Conservation (phyloP, 129 eudicot species). For the Arctium minus region DNA sequence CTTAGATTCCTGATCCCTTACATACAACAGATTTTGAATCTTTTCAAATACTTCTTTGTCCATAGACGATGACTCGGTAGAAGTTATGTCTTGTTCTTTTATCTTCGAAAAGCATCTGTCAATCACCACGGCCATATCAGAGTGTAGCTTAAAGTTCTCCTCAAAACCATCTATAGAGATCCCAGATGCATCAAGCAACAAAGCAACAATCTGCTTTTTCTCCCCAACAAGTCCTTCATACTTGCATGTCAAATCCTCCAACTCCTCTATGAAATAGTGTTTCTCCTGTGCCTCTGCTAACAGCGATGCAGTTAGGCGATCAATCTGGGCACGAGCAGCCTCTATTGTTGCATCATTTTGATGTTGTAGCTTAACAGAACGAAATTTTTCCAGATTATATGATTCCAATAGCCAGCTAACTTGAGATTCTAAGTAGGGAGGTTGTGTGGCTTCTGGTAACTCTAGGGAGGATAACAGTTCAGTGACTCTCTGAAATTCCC, state of each 20-base stretch:
- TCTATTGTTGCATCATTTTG: conserved; percentile 41
- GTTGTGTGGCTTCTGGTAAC: conserved; percentile 53
- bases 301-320: conserved; percentile 39
- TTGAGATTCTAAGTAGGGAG: conserved; percentile 50
- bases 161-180: conserved; percentile 25
- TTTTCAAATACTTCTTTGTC: conserved; percentile 41
- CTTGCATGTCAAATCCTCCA: conserved; percentile 45
- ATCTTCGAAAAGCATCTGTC: conserved; percentile 43
- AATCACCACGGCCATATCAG: conserved; percentile 32
- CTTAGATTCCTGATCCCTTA: conserved; percentile 49
- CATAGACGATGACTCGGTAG: conserved; percentile 24
- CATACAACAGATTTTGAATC: conserved; percentile 52
- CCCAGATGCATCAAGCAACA: conserved; percentile 56
- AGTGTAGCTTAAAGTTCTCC: conserved; percentile 4
- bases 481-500: conserved; percentile 29
- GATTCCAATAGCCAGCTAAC: conserved; percentile 63
- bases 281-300: conserved; percentile 66
- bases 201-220: conserved; percentile 43
- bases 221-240: conserved; percentile 42
- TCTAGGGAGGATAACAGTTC: conserved; percentile 41
- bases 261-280: conserved; percentile 41
- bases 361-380: conserved; percentile 38
- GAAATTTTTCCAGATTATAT: conserved; percentile 41
- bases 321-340: conserved; percentile 56
- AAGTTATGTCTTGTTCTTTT: conserved; percentile 29